Evolutionary conservation across 805 yeast species (phyloP).

Genomic region (Millerago galiae): DNA sequence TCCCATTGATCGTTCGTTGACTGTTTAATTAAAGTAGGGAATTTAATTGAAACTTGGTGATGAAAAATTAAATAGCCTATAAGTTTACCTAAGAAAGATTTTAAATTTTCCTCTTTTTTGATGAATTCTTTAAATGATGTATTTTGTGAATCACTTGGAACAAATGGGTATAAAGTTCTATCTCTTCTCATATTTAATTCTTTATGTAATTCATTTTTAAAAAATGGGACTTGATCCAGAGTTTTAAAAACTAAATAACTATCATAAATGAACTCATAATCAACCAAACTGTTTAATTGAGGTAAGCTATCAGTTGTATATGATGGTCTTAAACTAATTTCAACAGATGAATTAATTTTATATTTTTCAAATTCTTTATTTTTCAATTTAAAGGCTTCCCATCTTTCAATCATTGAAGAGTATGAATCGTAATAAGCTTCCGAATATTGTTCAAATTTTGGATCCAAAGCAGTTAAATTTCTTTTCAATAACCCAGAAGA

Average conservation of each 20-base stretch:
- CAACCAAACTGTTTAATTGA: slow-evolving; percentile 34
- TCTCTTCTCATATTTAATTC: slow-evolving; percentile 70
- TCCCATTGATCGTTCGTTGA: slow-evolving; percentile 70
- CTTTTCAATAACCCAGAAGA: slow-evolving; percentile 59
- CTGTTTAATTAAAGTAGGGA: slow-evolving; percentile 52
- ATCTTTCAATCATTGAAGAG: slow-evolving; percentile 47
- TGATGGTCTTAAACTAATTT: slow-evolving; percentile 63
- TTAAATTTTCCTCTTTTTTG: slow-evolving; percentile 38
- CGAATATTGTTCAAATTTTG: slow-evolving; percentile 45
- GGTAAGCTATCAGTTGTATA: slow-evolving; percentile 35
- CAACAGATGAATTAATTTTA: slow-evolving; percentile 83
- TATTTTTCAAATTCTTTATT: slow-evolving; percentile 44
- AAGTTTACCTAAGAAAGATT: slow-evolving; percentile 51
- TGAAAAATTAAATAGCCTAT: slow-evolving; percentile 78
- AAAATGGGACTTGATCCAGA: slow-evolving; percentile 54
- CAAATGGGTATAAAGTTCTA: slow-evolving; percentile 59
- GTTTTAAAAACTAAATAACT: slow-evolving; percentile 76
- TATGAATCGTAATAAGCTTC: slow-evolving; percentile 48
- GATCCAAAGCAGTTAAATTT: slow-evolving; percentile 51
- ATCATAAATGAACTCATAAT: slow-evolving; percentile 73
- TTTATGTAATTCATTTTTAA: slow-evolving; percentile 57
- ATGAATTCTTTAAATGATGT: slow-evolving; percentile 23
- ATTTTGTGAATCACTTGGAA: slow-evolving; percentile 36
- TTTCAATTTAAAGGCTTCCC: slow-evolving; percentile 44
- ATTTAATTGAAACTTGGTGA: slow-evolving; percentile 55